Evolutionary conservation across 1,139 yeast species (phyloP).

Genomic region (Pichia sp.): DNA sequence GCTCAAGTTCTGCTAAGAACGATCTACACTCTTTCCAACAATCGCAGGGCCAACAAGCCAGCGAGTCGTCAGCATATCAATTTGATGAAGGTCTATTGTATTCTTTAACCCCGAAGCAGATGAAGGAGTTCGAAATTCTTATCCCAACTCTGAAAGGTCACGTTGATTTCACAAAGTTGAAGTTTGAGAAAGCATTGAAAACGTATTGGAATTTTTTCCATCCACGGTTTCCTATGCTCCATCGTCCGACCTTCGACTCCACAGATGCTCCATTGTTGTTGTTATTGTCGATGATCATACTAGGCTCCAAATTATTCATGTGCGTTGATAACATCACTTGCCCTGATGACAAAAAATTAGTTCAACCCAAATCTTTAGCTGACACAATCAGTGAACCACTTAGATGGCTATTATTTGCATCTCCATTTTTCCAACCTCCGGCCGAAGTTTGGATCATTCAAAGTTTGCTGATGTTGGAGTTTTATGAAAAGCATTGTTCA

Average conservation of each 20-base stretch:
- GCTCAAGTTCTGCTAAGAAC: neutral
- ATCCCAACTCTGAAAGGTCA: constrained; percentile 28
- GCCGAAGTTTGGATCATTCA: constrained; percentile 53
- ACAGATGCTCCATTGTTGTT: constrained; percentile 38
- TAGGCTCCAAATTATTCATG: constrained; percentile 35
- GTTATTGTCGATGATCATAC: constrained; percentile 42
- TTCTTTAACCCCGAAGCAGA: constrained; percentile 18
- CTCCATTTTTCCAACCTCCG: constrained; percentile 47
- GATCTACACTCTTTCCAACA: constrained; percentile 16
- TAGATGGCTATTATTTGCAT: constrained; percentile 45
- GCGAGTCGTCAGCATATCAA: constrained; percentile 3
- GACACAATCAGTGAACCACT: constrained; percentile 42
- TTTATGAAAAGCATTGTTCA: constrained; percentile 43
- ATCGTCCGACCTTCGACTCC: constrained; percentile 47
- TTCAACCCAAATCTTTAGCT: constrained; percentile 28
- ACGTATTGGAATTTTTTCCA: constrained; percentile 49
- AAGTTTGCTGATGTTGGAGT: constrained; percentile 47
- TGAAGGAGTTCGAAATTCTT: constrained; percentile 22
- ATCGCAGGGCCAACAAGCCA: constrained; percentile 18
- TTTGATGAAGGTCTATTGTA: constrained; percentile 12
- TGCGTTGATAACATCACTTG: constrained; percentile 28
- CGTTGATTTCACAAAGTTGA: constrained; percentile 28
- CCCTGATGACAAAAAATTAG: constrained; percentile 21
- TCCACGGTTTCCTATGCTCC: constrained; percentile 47
- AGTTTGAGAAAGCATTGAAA: constrained; percentile 30